Percentiles rank a stretch among this genome's conserved stretches.
Conservation (phyloP, 1,139 yeast genomes). For the Yarrowia galli region DNA sequence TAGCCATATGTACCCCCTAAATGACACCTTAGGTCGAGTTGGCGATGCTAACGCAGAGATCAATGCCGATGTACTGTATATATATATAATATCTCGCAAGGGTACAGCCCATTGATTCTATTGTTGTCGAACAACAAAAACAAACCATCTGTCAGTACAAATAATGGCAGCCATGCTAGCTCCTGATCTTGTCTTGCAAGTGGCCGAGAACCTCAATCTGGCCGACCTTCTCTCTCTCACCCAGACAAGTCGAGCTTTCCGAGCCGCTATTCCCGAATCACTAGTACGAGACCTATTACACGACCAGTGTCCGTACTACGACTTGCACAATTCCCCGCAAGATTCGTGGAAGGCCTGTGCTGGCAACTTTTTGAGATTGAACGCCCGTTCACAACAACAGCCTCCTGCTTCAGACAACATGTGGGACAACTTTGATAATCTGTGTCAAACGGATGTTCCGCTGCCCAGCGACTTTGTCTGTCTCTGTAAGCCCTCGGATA, state of each 20-base stretch:
- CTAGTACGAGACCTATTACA: constrained; percentile 10
- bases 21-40: neutral
- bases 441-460: neutral
- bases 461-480: constrained; percentile 15
- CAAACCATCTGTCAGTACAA: too few relatives aligned
- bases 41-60: neutral
- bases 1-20: neutral
- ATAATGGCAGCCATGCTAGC: neutral
- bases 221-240: neutral
- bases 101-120: too few relatives aligned
- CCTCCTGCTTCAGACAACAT: neutral
- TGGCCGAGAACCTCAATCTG: neutral
- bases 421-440: constrained; percentile 4
- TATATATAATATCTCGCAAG: neutral
- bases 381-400: neutral
- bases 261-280: constrained; percentile 4
- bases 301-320: constrained; percentile 12
- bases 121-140: too few relatives aligned
- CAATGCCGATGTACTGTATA: too few relatives aligned
- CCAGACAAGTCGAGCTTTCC: neutral
- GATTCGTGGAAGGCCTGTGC: constrained; percentile 9
- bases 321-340: constrained; percentile 16
- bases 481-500: constrained; percentile 5
- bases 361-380: neutral
- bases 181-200: neutral